Percentiles rank a stretch among this genome's conserved stretches.
phyloP scores from a whole-genome alignment of 306 rosid genomes.

The Vigna nakashimae region DNA sequence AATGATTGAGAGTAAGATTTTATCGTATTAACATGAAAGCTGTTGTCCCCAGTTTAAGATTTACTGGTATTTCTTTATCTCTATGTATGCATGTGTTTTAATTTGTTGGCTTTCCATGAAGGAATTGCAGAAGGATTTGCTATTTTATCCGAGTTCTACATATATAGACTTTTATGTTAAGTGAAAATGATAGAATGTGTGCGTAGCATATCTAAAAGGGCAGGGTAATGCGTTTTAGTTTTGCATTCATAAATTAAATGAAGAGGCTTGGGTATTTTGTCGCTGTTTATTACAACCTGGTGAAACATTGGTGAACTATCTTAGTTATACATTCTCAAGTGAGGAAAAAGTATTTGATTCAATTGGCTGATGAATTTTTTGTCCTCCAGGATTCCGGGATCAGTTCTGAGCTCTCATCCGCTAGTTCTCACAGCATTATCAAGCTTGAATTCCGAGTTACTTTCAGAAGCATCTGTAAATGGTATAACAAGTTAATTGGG shows the following conservation, averaged over 20 bases:
- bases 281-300: slow-evolving; percentile 10
- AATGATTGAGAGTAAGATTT: slow-evolving; percentile 28
- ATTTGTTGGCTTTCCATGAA: slow-evolving; percentile 22
- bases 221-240: slow-evolving; percentile 13
- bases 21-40: slow-evolving; percentile 3
- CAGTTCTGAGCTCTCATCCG: slow-evolving; percentile 89
- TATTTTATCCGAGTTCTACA: slow-evolving; percentile 25
- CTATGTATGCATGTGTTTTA: background rate
- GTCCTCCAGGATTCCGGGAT: slow-evolving; percentile 87
- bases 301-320: slow-evolving; percentile 31
- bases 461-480: slow-evolving; percentile 98
- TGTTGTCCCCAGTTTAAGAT: slow-evolving; percentile 8
- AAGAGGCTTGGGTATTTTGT: slow-evolving; percentile 15
- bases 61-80: background rate
- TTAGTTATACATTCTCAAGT: slow-evolving; percentile 1
- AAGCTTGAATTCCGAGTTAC: slow-evolving; percentile 86
- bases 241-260: background rate
- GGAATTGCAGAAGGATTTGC: slow-evolving; percentile 6
- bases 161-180: background rate
- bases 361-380: slow-evolving; percentile 3
- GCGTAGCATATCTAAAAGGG: background rate
- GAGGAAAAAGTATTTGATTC: slow-evolving; percentile 9
- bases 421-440: slow-evolving; percentile 92
- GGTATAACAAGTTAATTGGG: slow-evolving; percentile 60
- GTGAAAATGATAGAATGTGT: slow-evolving; percentile 25